These are phyloP conservation scores for Camellia granthamiana DNA, from an alignment of 148 eudicot species.

Conservation along the genomic window DNA sequence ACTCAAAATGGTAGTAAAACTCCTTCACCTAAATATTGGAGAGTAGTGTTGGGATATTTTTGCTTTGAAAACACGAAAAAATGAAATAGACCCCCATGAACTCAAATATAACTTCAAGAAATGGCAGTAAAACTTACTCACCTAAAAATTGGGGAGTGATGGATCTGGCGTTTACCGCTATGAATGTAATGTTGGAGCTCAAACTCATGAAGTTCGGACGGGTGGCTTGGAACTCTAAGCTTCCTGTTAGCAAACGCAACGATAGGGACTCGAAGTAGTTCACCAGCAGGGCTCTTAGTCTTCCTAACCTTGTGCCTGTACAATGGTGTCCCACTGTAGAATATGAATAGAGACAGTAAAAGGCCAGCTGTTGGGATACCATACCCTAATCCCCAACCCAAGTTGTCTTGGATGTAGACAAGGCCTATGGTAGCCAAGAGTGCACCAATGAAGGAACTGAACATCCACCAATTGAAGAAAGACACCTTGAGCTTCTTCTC, in stretches of 20 bases:
- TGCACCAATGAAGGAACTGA: constrained; percentile 71
- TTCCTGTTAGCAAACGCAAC: constrained; percentile 48
- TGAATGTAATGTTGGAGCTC: constrained; percentile 29
- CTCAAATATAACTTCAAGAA: not conserved
- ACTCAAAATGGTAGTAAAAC: too few relatives aligned
- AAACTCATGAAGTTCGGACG: constrained; percentile 43
- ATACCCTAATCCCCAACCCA: constrained; percentile 91
- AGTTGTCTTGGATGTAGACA: constrained; percentile 83
- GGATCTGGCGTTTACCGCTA: constrained; percentile 35
- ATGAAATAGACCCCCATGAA: not conserved
- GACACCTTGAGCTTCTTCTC: constrained; percentile 74
- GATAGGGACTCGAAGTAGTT: constrained; percentile 41
- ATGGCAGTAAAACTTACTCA: constrained; percentile 20
- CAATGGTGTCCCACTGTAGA: constrained; percentile 65
- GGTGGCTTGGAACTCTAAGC: constrained; percentile 26
- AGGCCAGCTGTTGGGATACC: constrained; percentile 78
- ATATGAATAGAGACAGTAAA: constrained; percentile 53
- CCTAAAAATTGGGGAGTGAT: constrained; percentile 54
- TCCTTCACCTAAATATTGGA: too few relatives aligned
- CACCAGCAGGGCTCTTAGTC: constrained; percentile 50
- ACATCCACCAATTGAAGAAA: constrained; percentile 98
- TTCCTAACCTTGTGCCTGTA: constrained; percentile 68
- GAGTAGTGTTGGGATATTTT: too few relatives aligned
- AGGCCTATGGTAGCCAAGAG: constrained; percentile 65
- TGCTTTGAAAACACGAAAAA: too few relatives aligned